Conservation (phyloP, 768 basidiomycete genomes). For the Rhizopogon vulgaris region DNA sequence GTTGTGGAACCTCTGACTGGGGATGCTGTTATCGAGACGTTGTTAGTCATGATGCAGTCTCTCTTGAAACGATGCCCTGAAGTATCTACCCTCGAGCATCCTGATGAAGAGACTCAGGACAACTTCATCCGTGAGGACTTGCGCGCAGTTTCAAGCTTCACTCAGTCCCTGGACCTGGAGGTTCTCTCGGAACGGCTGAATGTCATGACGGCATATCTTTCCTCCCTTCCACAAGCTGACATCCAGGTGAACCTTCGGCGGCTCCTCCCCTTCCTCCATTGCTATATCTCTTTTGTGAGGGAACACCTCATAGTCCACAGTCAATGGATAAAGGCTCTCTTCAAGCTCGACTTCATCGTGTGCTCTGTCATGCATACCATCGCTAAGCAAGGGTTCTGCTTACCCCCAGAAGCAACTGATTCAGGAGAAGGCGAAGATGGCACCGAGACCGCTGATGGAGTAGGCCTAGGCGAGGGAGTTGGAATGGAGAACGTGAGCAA, state of each 20-base stretch:
- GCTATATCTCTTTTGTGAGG: conserved; percentile 51
- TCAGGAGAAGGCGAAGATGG: conserved; percentile 40
- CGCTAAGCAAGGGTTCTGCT: conserved; percentile 87
- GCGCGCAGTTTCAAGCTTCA: conserved; percentile 37
- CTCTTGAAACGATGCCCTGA: conserved; percentile 39
- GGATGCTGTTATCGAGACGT: conserved; percentile 48
- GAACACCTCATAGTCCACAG: conserved; percentile 51
- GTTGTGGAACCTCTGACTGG: conserved; percentile 10
- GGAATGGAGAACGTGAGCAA: conserved; percentile 87
- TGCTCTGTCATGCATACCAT: conserved; percentile 69
- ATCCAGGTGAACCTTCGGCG: conserved; percentile 34
- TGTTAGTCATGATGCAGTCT: conserved; percentile 63
- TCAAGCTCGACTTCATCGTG: conserved; percentile 80
- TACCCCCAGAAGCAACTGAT: conserved; percentile 70
- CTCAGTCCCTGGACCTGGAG: conserved; percentile 42
- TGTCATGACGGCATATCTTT: conserved; percentile 32
- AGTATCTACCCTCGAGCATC: conserved; percentile 6
- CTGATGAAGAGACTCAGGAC: conserved; percentile 30
- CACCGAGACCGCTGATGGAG: conserved; percentile 52
- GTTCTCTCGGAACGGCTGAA: conserved; percentile 37
- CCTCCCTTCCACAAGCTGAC: conserved; percentile 24
- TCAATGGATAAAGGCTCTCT: conserved; percentile 67
- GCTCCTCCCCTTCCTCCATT: conserved; percentile 70
- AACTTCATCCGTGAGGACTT: conserved; percentile 49
- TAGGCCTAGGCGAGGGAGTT: conserved; percentile 83